phyloP scores from a whole-genome alignment of 2,329 filamentous ascomycete species.

The Clonostachys rosea region DNA sequence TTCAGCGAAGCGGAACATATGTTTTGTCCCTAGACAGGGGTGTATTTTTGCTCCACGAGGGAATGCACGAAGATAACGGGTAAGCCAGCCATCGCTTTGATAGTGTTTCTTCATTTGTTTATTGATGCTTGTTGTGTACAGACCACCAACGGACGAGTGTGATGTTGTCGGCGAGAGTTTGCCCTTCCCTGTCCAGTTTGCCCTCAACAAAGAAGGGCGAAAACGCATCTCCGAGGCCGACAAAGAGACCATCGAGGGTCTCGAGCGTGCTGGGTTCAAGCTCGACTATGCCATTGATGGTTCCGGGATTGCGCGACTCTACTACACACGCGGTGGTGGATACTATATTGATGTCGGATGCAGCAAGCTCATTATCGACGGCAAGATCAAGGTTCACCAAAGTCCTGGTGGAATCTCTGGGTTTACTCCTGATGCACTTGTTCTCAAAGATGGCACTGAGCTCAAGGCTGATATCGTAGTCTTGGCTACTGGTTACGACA shows the following conservation, averaged over 20 bases:
- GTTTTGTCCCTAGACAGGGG: slow-evolving; percentile 44
- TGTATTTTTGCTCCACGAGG: slow-evolving; percentile 35
- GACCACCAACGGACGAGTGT: slow-evolving; percentile 41
- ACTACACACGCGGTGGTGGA: slow-evolving; percentile 60
- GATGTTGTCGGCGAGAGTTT: slow-evolving; percentile 40
- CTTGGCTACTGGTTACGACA: slow-evolving; percentile 34
- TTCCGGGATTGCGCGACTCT: slow-evolving; percentile 55
- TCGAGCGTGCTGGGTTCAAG: slow-evolving; percentile 55
- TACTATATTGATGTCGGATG: slow-evolving; percentile 69
- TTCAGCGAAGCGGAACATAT: slow-evolving; percentile 62
- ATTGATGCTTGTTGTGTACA: neutral
- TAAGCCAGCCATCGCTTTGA: neutral
- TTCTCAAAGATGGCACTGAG: slow-evolving; percentile 22
- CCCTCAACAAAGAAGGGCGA: slow-evolving; percentile 33
- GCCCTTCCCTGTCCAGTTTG: slow-evolving; percentile 39
- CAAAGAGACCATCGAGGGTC: slow-evolving; percentile 28
- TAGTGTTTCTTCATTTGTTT: neutral
- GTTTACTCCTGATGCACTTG: slow-evolving; percentile 16
- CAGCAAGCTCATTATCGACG: slow-evolving; percentile 55
- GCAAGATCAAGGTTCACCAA: slow-evolving; percentile 15
- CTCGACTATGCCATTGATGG: slow-evolving; percentile 52
- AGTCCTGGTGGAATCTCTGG: slow-evolving; percentile 19
- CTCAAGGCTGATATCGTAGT: slow-evolving; percentile 34
- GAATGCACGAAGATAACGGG: slow-evolving; percentile 16
- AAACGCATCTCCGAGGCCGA: slow-evolving; percentile 18